These are phyloP conservation scores for Pythium phragmiticola DNA, from an alignment of 352 stramenopile genomes.

Conservation along the genomic window DNA sequence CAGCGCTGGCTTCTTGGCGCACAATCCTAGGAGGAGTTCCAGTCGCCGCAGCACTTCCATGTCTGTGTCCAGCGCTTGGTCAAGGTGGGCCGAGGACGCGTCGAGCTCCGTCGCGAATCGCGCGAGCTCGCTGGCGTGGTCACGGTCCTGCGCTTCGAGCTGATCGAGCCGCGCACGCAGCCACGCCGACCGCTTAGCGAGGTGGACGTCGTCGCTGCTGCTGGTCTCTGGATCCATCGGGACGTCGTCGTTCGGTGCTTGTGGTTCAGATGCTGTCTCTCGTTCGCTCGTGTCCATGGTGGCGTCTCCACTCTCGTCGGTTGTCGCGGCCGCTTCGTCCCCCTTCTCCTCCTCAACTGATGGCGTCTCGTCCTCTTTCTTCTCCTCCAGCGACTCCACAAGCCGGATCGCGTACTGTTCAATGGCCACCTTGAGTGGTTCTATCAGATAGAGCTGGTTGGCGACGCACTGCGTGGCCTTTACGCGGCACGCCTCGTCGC, in stretches of 20 bases:
- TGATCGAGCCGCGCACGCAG: constrained; percentile 18
- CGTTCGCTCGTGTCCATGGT: background rate
- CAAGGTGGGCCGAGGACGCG: constrained; percentile 2
- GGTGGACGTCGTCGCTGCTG: background rate
- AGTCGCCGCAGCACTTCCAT: constrained; percentile 63
- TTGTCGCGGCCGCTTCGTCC: background rate
- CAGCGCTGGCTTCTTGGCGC: constrained; percentile 71
- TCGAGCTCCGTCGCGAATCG: constrained; percentile 41
- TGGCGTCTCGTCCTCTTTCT: background rate
- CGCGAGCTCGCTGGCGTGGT: constrained; percentile 32
- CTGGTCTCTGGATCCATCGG: background rate
- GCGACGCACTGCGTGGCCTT: constrained; percentile 71
- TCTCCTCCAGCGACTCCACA: constrained; percentile 48
- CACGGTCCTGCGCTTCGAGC: constrained; percentile 14
- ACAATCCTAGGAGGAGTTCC: constrained; percentile 71
- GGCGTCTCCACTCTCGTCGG: background rate
- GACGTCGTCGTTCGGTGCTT: background rate
- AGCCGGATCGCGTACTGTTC: constrained; percentile 62
- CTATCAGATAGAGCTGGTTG: constrained; percentile 72
- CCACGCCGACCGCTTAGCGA: constrained; percentile 13
- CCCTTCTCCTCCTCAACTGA: background rate
- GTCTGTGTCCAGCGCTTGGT: constrained; percentile 40
- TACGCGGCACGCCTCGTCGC: constrained; percentile 68
- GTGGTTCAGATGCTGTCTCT: background rate
- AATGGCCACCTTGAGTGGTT: constrained; percentile 50